These are phyloP conservation scores for Colletotrichum chlorophyti DNA, from an alignment of 2,329 filamentous ascomycete species.

Conservation along the genomic window DNA sequence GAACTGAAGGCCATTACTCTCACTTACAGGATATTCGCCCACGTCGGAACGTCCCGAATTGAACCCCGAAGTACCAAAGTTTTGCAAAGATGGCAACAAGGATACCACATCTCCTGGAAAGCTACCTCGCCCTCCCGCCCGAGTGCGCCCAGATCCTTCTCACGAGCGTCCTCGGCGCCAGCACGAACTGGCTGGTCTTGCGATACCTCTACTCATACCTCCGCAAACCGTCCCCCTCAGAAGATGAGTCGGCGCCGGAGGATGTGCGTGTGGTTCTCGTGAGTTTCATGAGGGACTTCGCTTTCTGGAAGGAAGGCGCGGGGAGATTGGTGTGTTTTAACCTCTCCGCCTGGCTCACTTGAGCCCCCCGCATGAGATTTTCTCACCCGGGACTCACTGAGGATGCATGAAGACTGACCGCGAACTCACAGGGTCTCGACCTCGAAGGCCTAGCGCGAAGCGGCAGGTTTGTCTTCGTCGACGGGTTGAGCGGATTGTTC, in stretches of 20 bases:
- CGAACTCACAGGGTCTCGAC: slow-evolving; percentile 69
- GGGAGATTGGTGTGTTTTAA: slow-evolving; percentile 66
- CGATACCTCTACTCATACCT: slow-evolving; percentile 61
- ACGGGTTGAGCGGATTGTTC: slow-evolving; percentile 72
- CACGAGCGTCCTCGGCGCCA: slow-evolving; percentile 71
- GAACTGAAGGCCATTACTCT: too few relatives aligned
- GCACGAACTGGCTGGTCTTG: slow-evolving; percentile 70
- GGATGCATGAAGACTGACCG: neutral
- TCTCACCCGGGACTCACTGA: neutral
- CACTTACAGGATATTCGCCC: neutral
- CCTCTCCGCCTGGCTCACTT: slow-evolving; percentile 12
- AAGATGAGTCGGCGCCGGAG: slow-evolving; percentile 26
- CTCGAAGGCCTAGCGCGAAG: slow-evolving; percentile 64
- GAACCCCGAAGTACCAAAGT: too few relatives aligned
- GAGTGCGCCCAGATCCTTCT: slow-evolving; percentile 69
- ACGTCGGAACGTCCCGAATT: neutral
- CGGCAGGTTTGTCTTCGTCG: slow-evolving; percentile 74
- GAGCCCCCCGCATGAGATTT: slow-evolving; percentile 1
- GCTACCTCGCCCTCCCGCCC: slow-evolving; percentile 65
- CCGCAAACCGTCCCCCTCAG: slow-evolving; percentile 14
- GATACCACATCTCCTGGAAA: slow-evolving; percentile 69
- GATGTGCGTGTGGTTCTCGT: slow-evolving; percentile 72
- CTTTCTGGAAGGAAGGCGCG: slow-evolving; percentile 79
- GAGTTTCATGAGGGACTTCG: slow-evolving; percentile 80
- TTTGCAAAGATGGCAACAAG: slow-evolving; percentile 53